Percentiles rank a stretch among this genome's conserved stretches.
These are phyloP conservation scores for Tagetes erecta DNA, from an alignment of 129 eudicot species.

Conservation along the genomic window DNA sequence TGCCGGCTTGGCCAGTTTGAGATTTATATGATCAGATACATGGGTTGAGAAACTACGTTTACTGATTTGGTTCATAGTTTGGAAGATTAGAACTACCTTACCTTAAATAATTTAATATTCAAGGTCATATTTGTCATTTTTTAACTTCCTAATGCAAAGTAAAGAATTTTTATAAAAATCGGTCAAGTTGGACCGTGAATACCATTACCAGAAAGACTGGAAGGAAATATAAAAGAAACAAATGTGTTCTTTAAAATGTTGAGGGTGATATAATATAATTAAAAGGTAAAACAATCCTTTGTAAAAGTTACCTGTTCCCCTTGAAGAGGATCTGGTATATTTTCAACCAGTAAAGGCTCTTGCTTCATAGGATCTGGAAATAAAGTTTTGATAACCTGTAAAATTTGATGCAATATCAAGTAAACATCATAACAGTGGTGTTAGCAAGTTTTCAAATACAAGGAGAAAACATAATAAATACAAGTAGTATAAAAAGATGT, in stretches of 20 bases:
- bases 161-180: not conserved
- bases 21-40: not conserved
- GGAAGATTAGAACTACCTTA: not conserved
- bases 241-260: constrained; percentile 1
- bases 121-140: too few relatives aligned
- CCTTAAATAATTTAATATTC: not conserved
- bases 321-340: constrained; percentile 77
- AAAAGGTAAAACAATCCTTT: not conserved
- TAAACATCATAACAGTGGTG: not conserved
- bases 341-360: constrained; percentile 87
- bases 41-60: not conserved
- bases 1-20: not conserved
- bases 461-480: not conserved
- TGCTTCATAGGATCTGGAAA: constrained; percentile 79
- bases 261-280: not conserved
- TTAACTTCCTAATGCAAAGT: too few relatives aligned
- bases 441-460: constrained; percentile 1
- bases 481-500: not conserved
- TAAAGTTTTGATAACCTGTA: constrained; percentile 62
- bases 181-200: not conserved
- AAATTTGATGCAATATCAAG: constrained; percentile 23
- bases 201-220: not conserved
- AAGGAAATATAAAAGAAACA: not conserved
- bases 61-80: not conserved
- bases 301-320: constrained; percentile 84